A percentile compares a stretch with the other conserved stretches of the same genome.
Evolutionary conservation across 148 eudicot species (phyloP).

Genomic region (Nepenthes gracilis): DNA sequence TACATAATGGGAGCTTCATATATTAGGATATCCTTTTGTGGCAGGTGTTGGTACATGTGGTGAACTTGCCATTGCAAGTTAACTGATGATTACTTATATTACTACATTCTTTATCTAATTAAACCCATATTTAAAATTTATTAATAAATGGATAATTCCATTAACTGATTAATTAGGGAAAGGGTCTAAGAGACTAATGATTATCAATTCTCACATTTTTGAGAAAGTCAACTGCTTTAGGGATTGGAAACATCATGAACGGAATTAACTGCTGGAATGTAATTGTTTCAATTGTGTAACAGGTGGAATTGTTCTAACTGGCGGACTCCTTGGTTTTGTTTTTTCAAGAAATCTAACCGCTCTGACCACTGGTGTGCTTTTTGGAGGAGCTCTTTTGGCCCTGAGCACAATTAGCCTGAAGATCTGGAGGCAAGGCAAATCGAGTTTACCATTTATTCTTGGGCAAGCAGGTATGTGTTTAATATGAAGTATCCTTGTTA

Average conservation of each 20-base stretch:
- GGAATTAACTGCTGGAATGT: conserved; percentile 5
- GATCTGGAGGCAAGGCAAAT: conserved; percentile 82
- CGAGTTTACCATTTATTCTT: conserved; percentile 71
- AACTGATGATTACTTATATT: too few species aligned
- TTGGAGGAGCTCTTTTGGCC: conserved; percentile 72
- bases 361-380: conserved; percentile 45
- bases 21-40: too few species aligned
- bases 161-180: too few species aligned
- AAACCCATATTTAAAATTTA: background rate
- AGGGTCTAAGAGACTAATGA: too few species aligned
- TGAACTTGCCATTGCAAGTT: too few species aligned
- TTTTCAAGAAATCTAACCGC: conserved; percentile 52
- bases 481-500: background rate
- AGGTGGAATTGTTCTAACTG: conserved; percentile 79
- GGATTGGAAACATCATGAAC: background rate
- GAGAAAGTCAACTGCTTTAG: too few species aligned
- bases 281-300: conserved; percentile 8
- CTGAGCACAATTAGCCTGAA: conserved; percentile 67
- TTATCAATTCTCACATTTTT: too few species aligned
- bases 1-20: too few species aligned
- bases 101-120: background rate
- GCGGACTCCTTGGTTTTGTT: conserved; percentile 67
- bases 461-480: conserved; percentile 79
- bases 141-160: background rate
- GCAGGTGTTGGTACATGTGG: too few species aligned